These are phyloP conservation scores for Arthrobotrys megalospora DNA, from an alignment of 2,329 filamentous ascomycete species.

Conservation along the genomic window DNA sequence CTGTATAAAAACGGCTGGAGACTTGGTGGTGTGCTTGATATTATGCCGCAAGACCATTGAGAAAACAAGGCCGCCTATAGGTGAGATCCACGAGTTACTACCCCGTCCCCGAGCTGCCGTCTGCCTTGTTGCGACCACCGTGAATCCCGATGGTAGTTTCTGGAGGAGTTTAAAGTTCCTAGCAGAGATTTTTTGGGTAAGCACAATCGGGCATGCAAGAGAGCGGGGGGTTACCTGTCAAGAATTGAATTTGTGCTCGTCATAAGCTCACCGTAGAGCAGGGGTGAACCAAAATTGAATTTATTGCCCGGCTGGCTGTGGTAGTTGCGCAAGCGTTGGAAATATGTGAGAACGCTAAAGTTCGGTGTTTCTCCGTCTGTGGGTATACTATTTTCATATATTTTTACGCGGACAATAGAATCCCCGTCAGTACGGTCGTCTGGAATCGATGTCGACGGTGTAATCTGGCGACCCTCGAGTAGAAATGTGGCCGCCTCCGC, in stretches of 20 bases:
- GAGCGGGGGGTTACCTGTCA: slow-evolving; percentile 77
- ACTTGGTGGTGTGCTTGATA: slow-evolving; percentile 76
- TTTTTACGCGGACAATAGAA: slow-evolving; percentile 80
- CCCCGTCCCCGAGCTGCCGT: slow-evolving; percentile 90
- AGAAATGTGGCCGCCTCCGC: slow-evolving; percentile 25
- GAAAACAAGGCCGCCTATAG: slow-evolving; percentile 87
- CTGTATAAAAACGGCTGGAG: slow-evolving; percentile 94
- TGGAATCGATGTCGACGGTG: not conserved
- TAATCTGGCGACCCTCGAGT: not conserved
- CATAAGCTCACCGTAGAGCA: slow-evolving; percentile 92
- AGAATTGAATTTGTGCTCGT: slow-evolving; percentile 95
- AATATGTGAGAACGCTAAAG: slow-evolving; percentile 74
- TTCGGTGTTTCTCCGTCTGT: slow-evolving; percentile 76
- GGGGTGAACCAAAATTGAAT: slow-evolving; percentile 77
- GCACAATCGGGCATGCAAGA: slow-evolving; percentile 25
- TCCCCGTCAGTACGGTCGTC: slow-evolving; percentile 78
- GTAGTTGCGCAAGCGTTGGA: slow-evolving; percentile 67
- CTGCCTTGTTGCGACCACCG: slow-evolving; percentile 87
- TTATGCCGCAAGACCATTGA: slow-evolving; percentile 90
- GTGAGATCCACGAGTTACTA: slow-evolving; percentile 94
- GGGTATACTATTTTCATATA: slow-evolving; percentile 79
- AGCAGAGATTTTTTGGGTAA: not conserved
- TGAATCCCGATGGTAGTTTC: slow-evolving; percentile 86
- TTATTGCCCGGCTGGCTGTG: slow-evolving; percentile 66
- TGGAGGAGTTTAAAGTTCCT: slow-evolving; percentile 84